Percentiles rank a stretch among this genome's conserved stretches.
phyloP scores from a whole-genome alignment of 106 monocot genomes.

The Dendrobium catenatum region DNA sequence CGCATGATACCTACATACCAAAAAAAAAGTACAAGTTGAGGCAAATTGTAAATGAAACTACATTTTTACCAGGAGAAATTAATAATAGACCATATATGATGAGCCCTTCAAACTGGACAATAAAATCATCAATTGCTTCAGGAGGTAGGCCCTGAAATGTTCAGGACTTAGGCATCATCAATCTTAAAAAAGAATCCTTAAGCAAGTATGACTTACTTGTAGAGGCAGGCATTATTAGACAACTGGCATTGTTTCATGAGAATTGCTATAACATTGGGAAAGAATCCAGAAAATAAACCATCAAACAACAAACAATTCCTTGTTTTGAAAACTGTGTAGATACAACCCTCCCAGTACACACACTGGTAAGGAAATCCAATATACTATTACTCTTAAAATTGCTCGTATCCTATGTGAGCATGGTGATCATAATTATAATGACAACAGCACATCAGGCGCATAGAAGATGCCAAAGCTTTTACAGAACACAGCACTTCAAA shows the following conservation, averaged over 20 bases:
- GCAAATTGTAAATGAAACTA: not conserved
- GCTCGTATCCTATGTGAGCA: too few species aligned
- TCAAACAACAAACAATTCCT: not conserved
- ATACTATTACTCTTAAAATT: too few species aligned
- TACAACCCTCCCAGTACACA: not conserved
- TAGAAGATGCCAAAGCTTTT: too few species aligned
- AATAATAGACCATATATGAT: not conserved
- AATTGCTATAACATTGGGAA: not conserved
- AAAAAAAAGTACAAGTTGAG: not conserved
- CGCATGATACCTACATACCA: slow-evolving; percentile 14
- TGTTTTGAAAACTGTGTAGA: not conserved
- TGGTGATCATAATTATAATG: too few species aligned
- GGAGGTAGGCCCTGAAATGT: too few species aligned
- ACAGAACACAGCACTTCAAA: too few species aligned
- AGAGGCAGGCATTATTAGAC: not conserved
- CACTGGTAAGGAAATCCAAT: not conserved
- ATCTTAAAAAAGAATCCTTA: not conserved
- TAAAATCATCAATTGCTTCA: not conserved
- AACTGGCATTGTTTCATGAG: not conserved
- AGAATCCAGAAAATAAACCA: not conserved
- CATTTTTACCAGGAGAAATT: not conserved
- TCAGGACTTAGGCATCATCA: not conserved
- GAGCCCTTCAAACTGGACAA: not conserved
- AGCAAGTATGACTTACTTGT: not conserved
- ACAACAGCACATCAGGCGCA: too few species aligned